phyloP scores from a whole-genome alignment of 2,329 filamentous ascomycete genomes.

The Fusarium chuoi region DNA sequence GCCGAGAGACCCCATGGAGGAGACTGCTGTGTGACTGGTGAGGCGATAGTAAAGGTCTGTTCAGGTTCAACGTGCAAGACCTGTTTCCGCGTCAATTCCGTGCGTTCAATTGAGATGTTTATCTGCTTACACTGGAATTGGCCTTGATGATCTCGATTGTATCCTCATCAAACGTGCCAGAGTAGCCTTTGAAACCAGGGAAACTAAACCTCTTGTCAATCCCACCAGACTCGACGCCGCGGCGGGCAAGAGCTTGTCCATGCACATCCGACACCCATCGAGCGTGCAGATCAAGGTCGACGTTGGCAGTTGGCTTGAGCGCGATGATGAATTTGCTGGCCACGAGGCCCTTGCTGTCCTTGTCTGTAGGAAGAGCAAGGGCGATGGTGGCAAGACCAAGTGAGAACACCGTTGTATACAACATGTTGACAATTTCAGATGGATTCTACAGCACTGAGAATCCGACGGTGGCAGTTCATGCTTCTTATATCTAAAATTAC shows the following conservation, averaged over 20 bases:
- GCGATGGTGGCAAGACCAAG: neutral
- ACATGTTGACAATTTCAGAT: neutral
- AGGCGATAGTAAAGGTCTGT: neutral
- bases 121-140: neutral
- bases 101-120: fast-evolving
- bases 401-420: fast-evolving
- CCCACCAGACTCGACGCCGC: neutral
- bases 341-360: neutral
- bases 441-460: fast-evolving
- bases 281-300: neutral
- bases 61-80: neutral
- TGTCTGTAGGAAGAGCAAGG: neutral
- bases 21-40: neutral
- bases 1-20: conserved; percentile 8
- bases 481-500: neutral
- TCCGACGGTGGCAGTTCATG: fast-evolving
- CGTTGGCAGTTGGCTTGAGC: neutral
- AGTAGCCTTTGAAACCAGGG: conserved; percentile 7
- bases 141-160: conserved; percentile 6
- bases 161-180: neutral
- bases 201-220: neutral
- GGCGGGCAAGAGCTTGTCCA: neutral
- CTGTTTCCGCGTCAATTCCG: neutral
- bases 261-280: neutral
- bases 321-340: neutral